Evolutionary conservation across 2,329 filamentous ascomycete genomes (phyloP).

Genomic region (Ampelomyces quisqualis): DNA sequence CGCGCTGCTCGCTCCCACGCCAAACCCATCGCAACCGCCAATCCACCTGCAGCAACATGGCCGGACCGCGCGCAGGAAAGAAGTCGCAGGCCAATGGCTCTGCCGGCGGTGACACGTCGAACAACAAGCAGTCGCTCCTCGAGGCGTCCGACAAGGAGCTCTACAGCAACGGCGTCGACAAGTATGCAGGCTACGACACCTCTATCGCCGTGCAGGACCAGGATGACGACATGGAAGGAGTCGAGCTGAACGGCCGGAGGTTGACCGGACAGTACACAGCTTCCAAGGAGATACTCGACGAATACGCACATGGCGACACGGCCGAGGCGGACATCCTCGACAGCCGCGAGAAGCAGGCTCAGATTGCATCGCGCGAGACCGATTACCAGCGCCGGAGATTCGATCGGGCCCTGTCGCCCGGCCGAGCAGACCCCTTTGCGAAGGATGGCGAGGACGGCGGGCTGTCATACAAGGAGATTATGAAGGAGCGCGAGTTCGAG

Average conservation of each 20-base stretch:
- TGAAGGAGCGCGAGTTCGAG: slow-evolving; percentile 87
- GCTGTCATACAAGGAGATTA: slow-evolving; percentile 82
- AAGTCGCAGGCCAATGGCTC: slow-evolving; percentile 80
- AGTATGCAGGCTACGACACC: slow-evolving; percentile 86
- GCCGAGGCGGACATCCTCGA: slow-evolving; percentile 90
- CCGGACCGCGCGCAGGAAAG: slow-evolving; percentile 53
- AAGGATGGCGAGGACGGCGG: slow-evolving; percentile 72
- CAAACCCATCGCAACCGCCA: slow-evolving; percentile 13
- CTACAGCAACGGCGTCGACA: slow-evolving; percentile 75
- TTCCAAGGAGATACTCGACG: slow-evolving; percentile 85
- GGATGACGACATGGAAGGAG: slow-evolving; percentile 76
- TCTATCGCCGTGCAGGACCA: slow-evolving; percentile 78
- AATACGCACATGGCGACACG: slow-evolving; percentile 85
- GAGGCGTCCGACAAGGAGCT: slow-evolving; percentile 86
- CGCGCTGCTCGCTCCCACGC: slow-evolving; percentile 15
- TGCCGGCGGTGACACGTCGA: slow-evolving; percentile 75
- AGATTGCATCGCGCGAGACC: slow-evolving; percentile 89
- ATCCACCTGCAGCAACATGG: slow-evolving; percentile 35
- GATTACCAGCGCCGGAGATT: slow-evolving; percentile 97
- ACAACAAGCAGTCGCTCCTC: slow-evolving; percentile 90
- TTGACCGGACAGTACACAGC: slow-evolving; percentile 96
- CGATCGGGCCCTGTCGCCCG: slow-evolving; percentile 78
- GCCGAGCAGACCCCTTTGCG: slow-evolving; percentile 81
- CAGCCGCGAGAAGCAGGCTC: slow-evolving; percentile 81
- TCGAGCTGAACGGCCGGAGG: slow-evolving; percentile 64